Evolutionary conservation across 768 basidiomycete genomes (phyloP), one percentile per base, ranked within the genome.

Genomic region (Cystoderma amianthinum): DNA sequence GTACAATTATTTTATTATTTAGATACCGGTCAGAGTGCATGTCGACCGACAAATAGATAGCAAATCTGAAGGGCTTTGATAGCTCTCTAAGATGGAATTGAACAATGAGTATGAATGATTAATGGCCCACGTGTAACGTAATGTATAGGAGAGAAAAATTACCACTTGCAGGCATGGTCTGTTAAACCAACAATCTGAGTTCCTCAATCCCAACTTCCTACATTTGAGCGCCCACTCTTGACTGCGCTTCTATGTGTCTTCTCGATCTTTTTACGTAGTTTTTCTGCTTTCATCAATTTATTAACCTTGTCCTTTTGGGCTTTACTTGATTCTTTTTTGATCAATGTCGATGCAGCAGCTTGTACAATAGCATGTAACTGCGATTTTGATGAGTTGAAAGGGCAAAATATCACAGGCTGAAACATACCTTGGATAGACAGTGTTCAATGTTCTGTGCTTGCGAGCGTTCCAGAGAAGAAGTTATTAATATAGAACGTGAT

Each of bases 391-490:
- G 37, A 35, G 34, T 25, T 2, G 4, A n/a, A 25, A 23, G 23
- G 28, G 15, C 20, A 37, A 39, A 24, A n/a, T 17, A 38, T 15
- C 17, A 9, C 15, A 9, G 15, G 15, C 28, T 9, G 28, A 9
- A 36, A 44, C 57, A 12, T 32, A 78, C 87, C 69, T 86, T 89
- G 3, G 61, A 48, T 30, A 90, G 63, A 47, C 80, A 83, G 42
- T 89, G 84, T 7, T 82, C 75, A 13, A 87, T 60, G 47, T 89
- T 91, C 51, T 80, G 76, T 2, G 82, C 63, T 53, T 91, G 88
- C 7, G 86, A 87, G n/a, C 88, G 82, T 46, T 78, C 72, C 1
- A 70, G 60, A 1, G 72, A 80, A 0, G 85, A 88, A 5, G 82
- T 81, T 42, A 90, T 67, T 21, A 86, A 61, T 24, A 91, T 67